These are phyloP conservation scores for Lactifluus pinguis DNA, from an alignment of 768 basidiomycete genomes.

Conservation along the genomic window DNA sequence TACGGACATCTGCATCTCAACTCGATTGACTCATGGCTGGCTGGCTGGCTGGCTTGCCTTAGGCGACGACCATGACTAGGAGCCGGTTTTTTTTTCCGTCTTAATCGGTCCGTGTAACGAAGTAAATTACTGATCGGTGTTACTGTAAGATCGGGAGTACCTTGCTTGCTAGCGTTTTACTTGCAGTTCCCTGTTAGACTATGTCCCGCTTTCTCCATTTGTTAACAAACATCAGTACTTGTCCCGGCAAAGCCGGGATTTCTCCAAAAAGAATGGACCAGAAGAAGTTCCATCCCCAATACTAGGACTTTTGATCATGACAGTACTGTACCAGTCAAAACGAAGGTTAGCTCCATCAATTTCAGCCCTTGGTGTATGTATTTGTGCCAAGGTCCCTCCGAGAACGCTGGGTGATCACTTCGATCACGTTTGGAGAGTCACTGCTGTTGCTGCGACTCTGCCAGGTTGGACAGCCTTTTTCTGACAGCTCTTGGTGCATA, in stretches of 20 bases:
- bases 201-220: background rate
- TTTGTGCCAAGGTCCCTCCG: too few relatives aligned
- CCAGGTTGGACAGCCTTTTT: too few relatives aligned
- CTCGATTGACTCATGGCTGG: background rate
- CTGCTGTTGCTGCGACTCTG: too few relatives aligned
- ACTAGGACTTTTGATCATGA: too few relatives aligned
- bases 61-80: background rate
- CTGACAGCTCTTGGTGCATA: too few relatives aligned
- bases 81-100: background rate
- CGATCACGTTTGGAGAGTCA: too few relatives aligned
- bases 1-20: background rate
- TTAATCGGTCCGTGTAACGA: background rate
- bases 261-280: too few relatives aligned
- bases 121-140: background rate
- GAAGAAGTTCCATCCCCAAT: too few relatives aligned
- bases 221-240: background rate
- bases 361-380: too few relatives aligned
- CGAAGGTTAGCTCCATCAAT: background rate
- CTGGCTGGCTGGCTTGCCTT: background rate
- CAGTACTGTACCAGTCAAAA: too few relatives aligned
- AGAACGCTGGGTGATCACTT: too few relatives aligned
- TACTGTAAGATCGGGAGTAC: background rate
- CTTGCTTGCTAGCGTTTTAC: background rate
- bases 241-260: background rate
- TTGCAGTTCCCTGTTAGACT: background rate